Evolutionary conservation across 2,329 filamentous ascomycete species (phyloP), one percentile per base, ranked within the genome.

Genomic region (Xylaria polymorpha): DNA sequence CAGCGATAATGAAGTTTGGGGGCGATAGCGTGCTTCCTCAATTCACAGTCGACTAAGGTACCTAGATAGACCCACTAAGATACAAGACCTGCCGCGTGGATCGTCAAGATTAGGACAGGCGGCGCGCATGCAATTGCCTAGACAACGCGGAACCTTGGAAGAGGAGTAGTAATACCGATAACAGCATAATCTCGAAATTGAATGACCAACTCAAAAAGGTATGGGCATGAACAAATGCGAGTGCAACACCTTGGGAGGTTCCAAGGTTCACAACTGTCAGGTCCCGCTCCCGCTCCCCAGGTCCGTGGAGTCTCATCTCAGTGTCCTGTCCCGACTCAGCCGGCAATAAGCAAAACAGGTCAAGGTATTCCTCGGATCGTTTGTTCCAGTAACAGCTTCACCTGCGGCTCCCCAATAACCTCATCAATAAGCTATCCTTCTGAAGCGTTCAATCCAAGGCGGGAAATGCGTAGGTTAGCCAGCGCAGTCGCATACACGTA

Each of bases 161-260:
- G 44, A 48, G 44, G 1, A 14, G 22, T 12, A 41, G 37, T 58
- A 29, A 29, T n/a, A 37, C 41, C 53, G 51, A 58, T 66, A 69
- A 53, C 7, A 51, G 53, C 58, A 66, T 63, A 66, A 56, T 22
- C 55, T 66, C 58, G 53, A 20, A 37, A 48, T 20, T 37, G 29
- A 43, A 25, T 67, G 25, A 29, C 25, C 25, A 29, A 29, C 4
- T 4, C 2, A 29, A 29, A 29, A 29, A n/a, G n/a, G n/a, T n/a
- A n/a, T n/a, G n/a, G n/a, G n/a, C n/a, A n/a, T n/a, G n/a, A n/a
- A 4, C 25, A 29, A 29, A 29, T 4, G 25, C 25, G 25, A 4
- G 25, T 29, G 3, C 25, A 29, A 4, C 25, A 29, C 25, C 4
- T 29, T 29, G 25, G 3, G 25, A 29, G 25, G 25, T 29, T 29